A percentile compares a stretch with the other conserved stretches of the same genome.
Conservation (phyloP, 495 filamentous ascomycete genomes). For the Gamarada debralockiae region DNA sequence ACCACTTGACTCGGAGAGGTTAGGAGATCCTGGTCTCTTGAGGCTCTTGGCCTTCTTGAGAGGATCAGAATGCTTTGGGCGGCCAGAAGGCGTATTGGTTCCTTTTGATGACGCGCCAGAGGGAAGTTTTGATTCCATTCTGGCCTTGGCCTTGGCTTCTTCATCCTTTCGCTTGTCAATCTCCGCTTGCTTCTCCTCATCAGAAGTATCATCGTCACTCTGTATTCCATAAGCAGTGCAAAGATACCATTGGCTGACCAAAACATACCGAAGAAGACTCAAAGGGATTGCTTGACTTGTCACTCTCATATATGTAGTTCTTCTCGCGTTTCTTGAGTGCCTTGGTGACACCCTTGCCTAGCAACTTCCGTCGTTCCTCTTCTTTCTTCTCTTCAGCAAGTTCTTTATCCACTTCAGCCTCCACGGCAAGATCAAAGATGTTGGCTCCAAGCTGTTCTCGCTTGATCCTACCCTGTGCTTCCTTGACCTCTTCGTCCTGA, state of each 20-base stretch:
- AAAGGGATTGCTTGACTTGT: constrained; percentile 75
- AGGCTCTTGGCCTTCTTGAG: constrained; percentile 66
- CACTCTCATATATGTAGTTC: constrained; percentile 77
- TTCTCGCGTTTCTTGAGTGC: constrained; percentile 78
- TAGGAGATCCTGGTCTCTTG: constrained; percentile 84
- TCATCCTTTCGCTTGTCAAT: constrained; percentile 52
- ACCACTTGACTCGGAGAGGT: constrained; percentile 74
- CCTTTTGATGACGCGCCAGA: constrained; percentile 65
- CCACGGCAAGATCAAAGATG: constrained; percentile 77
- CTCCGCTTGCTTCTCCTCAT: constrained; percentile 68
- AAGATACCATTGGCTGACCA: constrained; percentile 13
- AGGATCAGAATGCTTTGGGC: constrained; percentile 41
- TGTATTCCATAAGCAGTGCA: constrained; percentile 36
- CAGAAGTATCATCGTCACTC: constrained; percentile 50
- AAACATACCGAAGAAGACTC: constrained; percentile 45
- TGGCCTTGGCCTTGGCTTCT: constrained; percentile 30
- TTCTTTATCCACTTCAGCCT: constrained; percentile 80
- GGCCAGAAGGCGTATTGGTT: constrained; percentile 70
- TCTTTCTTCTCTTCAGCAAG: constrained; percentile 67
- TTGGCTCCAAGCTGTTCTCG: constrained; percentile 85
- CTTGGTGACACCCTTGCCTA: constrained; percentile 75
- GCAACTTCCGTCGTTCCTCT: constrained; percentile 58
- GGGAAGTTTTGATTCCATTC: constrained; percentile 34
- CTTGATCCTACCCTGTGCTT: constrained; percentile 80
- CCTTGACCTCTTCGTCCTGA: constrained; percentile 79